Conservation (phyloP, 768 basidiomycete genomes). For the Amyloporia xantha region DNA sequence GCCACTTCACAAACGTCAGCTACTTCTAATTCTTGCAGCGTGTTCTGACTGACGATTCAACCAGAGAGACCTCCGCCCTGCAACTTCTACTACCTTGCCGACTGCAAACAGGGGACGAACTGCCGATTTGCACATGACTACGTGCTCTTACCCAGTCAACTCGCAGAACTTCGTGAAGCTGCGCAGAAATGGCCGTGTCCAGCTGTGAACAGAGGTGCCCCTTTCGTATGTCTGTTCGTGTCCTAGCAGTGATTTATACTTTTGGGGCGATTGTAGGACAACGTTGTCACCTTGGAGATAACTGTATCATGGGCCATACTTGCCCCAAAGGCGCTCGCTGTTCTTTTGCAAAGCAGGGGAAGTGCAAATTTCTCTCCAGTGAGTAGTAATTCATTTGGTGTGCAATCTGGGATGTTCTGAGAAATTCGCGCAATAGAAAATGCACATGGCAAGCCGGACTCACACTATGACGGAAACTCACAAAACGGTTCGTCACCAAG, state of each 20-base stretch:
- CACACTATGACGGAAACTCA: too few species aligned
- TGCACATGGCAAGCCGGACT: too few species aligned
- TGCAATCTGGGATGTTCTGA: too few species aligned
- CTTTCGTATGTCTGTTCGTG: too few species aligned
- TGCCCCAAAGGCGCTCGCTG: constrained; percentile 33
- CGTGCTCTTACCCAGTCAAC: constrained; percentile 21
- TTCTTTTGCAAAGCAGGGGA: constrained; percentile 24
- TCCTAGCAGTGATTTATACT: too few species aligned
- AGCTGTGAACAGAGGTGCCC: constrained; percentile 23
- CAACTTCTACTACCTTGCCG: constrained; percentile 29
- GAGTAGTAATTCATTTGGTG: too few species aligned
- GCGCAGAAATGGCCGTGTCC: constrained; percentile 32
- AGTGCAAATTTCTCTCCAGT: constrained; percentile 29
- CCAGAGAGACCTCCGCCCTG: constrained; percentile 33
- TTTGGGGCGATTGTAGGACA: too few species aligned
- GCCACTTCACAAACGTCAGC: constrained; percentile 29
- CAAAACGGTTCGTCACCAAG: background rate
- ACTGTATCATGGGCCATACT: constrained; percentile 30
- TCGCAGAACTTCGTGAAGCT: constrained; percentile 24
- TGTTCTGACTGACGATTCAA: background rate
- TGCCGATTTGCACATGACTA: constrained; percentile 33
- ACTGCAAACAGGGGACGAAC: constrained; percentile 24
- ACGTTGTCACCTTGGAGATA: constrained; percentile 21
- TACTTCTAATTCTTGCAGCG: background rate
- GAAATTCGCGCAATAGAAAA: too few species aligned